These are phyloP conservation scores for Trypanosoma brucei DNA, from an alignment of 208 protist genomes.

Conservation along the genomic window DNA sequence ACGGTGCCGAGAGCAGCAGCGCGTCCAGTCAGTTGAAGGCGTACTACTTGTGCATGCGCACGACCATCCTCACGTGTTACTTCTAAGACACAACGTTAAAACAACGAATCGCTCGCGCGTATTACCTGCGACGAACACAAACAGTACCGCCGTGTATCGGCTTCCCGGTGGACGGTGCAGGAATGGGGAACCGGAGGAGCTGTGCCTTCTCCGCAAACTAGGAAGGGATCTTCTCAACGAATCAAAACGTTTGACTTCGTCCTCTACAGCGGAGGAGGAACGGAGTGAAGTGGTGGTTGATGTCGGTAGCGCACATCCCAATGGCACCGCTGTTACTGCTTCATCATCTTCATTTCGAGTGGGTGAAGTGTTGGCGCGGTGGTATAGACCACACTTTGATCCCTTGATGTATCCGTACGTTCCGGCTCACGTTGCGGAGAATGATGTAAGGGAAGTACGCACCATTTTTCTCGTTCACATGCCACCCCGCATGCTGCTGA, in stretches of 20 bases:
- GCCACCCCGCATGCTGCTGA: slow-evolving; percentile 65
- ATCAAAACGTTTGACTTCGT: slow-evolving; percentile 20
- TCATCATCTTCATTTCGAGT: slow-evolving; percentile 54
- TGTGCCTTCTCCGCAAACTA: slow-evolving; percentile 73
- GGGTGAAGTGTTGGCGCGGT: slow-evolving; percentile 70
- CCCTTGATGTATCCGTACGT: slow-evolving; percentile 92
- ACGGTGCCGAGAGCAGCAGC: slow-evolving; percentile 80
- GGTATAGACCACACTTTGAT: slow-evolving; percentile 84
- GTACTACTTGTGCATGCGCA: slow-evolving; percentile 91
- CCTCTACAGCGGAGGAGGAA: slow-evolving; percentile 6
- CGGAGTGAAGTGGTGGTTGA: slow-evolving; percentile 40
- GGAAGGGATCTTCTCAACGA: slow-evolving; percentile 67
- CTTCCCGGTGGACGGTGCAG: slow-evolving; percentile 78
- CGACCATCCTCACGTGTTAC: slow-evolving; percentile 88
- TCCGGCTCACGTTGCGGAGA: slow-evolving; percentile 77
- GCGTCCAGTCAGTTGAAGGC: slow-evolving; percentile 84
- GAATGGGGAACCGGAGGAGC: slow-evolving; percentile 61
- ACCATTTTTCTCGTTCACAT: slow-evolving; percentile 84
- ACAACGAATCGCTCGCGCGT: slow-evolving; percentile 8
- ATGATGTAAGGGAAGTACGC: slow-evolving; percentile 75
- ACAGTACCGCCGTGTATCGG: slow-evolving; percentile 42
- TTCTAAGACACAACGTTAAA: slow-evolving; percentile 58
- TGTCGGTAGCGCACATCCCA: slow-evolving; percentile 23
- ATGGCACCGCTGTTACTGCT: slow-evolving; percentile 1
- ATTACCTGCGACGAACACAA: slow-evolving; percentile 30